Conservation (phyloP, 257 asterid genomes). For the Fraxinus excelsior region DNA sequence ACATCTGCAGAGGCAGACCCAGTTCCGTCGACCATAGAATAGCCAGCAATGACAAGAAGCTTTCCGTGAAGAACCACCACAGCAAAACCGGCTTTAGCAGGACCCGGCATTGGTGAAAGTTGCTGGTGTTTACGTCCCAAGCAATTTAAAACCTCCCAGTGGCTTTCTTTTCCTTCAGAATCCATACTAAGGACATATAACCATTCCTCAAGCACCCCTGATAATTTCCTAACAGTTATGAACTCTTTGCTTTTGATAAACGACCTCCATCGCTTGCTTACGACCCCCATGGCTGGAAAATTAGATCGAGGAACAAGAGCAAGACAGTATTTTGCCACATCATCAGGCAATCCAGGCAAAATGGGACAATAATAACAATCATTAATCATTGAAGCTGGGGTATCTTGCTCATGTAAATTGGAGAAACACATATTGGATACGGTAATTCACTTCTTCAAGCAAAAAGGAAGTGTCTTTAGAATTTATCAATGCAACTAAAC, state of each 20-base stretch:
- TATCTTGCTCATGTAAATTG: constrained; percentile 29
- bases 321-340: constrained; percentile 76
- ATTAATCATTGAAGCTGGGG: constrained; percentile 31
- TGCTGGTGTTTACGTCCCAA: constrained; percentile 48
- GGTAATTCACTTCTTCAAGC: constrained; percentile 39
- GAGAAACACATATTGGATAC: constrained; percentile 48
- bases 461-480: constrained; percentile 15
- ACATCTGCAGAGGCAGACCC: constrained; percentile 59
- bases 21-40: constrained; percentile 41
- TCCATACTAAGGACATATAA: constrained; percentile 65
- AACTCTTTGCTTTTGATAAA: constrained; percentile 72
- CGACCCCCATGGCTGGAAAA: constrained; percentile 70
- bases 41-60: constrained; percentile 75
- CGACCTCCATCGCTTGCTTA: constrained; percentile 74
- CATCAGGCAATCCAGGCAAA: constrained; percentile 90
- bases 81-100: constrained; percentile 53
- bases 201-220: constrained; percentile 88
- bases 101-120: constrained; percentile 76
- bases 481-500: constrained; percentile 21
- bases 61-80: constrained; percentile 69
- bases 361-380: constrained; percentile 42
- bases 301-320: constrained; percentile 75
- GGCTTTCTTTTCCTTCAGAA: constrained; percentile 61
- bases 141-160: constrained; percentile 80
- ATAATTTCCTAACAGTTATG: constrained; percentile 58